Evolutionary conservation across 306 rosid genomes (phyloP).

Genomic region (Hippophae tibetana): DNA sequence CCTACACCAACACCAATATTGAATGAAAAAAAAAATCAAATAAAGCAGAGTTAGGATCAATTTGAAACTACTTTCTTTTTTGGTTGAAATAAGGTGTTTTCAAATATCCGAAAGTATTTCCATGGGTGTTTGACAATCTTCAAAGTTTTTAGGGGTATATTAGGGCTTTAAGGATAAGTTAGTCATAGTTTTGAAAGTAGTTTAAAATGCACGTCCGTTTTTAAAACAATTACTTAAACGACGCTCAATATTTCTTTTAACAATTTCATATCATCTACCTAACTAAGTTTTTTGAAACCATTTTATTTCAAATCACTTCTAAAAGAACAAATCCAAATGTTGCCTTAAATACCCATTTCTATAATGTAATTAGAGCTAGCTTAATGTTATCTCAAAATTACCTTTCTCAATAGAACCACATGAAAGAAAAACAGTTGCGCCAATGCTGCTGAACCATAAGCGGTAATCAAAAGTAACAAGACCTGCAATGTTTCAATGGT

Average conservation of each 20-base stretch:
- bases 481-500: conserved; percentile 39
- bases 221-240: too few relatives aligned
- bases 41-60: neutral
- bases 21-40: neutral
- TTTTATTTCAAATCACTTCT: neutral
- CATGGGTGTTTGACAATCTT: neutral
- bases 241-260: too few relatives aligned
- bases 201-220: too few relatives aligned
- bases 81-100: too few relatives aligned
- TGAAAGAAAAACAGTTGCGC: conserved; percentile 97
- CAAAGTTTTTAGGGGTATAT: too few relatives aligned
- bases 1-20: conserved; percentile 35
- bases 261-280: too few relatives aligned
- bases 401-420: conserved; percentile 83
- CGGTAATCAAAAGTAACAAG: conserved; percentile 52
- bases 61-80: too few relatives aligned
- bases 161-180: too few relatives aligned
- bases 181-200: too few relatives aligned
- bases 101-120: too few relatives aligned
- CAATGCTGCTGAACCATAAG: conserved; percentile 82
- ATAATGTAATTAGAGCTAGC: neutral
- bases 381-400: conserved; percentile 17
- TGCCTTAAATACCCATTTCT: neutral
- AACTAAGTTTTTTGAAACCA: too few relatives aligned
- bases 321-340: neutral